Evolutionary conservation across 1,284 basidiomycete genomes (phyloP).

Genomic region (Bjerkandera adusta): DNA sequence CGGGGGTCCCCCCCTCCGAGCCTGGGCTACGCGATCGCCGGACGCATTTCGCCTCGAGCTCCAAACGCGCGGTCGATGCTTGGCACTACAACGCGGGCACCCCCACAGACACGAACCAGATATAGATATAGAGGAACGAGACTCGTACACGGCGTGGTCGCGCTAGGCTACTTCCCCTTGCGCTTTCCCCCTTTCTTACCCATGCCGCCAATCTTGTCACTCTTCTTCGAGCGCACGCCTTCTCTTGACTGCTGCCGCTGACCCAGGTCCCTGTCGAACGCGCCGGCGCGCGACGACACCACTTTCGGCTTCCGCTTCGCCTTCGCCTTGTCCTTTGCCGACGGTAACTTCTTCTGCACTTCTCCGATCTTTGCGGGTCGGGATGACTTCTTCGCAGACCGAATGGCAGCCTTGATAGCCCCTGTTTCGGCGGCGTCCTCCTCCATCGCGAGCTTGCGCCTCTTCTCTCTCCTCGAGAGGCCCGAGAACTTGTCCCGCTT

Average conservation of each 20-base stretch:
- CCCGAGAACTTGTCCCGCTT: constrained; percentile 84
- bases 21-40: no score
- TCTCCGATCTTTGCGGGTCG: constrained; percentile 56
- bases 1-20: no score
- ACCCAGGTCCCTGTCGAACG: constrained; percentile 35
- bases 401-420: constrained; percentile 72
- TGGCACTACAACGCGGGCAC: no score
- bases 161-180: constrained; percentile 27
- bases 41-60: no score
- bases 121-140: constrained; percentile 3
- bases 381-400: constrained; percentile 79
- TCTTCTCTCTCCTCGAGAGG: constrained; percentile 79
- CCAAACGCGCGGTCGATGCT: no score
- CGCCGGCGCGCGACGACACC: constrained; percentile 16
- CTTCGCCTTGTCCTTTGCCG: constrained; percentile 23
- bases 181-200: constrained; percentile 48
- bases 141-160: no score
- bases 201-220: constrained; percentile 41
- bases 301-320: constrained; percentile 19
- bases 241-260: constrained; percentile 26
- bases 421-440: constrained; percentile 57
- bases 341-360: constrained; percentile 24
- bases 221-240: constrained; percentile 37
- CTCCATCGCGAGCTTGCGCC: constrained; percentile 83
- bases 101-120: no score